Evolutionary conservation across 371 early-diverging fungal genomes (phyloP).

Genomic region (Rhizopus delemar): DNA sequence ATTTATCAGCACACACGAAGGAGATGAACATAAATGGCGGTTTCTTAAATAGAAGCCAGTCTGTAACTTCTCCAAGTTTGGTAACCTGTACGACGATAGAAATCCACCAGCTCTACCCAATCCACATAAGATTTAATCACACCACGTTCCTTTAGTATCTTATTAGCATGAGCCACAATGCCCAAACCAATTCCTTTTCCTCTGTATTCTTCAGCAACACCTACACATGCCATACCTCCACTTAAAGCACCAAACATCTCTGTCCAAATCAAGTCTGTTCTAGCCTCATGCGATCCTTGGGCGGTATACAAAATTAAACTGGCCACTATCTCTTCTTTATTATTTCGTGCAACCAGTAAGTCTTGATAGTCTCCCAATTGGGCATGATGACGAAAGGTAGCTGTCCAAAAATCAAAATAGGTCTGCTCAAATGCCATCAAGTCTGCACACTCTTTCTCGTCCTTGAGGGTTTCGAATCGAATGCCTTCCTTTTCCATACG

Average conservation of each 20-base stretch:
- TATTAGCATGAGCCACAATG: slow-evolving; percentile 44
- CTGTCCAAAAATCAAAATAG: slow-evolving; percentile 45
- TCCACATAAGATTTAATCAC: slow-evolving; percentile 45
- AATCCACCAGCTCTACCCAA: slow-evolving; percentile 52
- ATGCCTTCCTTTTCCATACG: slow-evolving; percentile 41
- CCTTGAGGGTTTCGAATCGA: slow-evolving; percentile 35
- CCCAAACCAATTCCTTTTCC: slow-evolving; percentile 49
- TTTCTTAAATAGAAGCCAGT: background rate
- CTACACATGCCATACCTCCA: slow-evolving; percentile 55
- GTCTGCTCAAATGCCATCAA: slow-evolving; percentile 38
- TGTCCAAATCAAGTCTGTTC: slow-evolving; percentile 24
- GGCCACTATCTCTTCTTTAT: slow-evolving; percentile 34
- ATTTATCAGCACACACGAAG: background rate
- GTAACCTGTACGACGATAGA: slow-evolving; percentile 44
- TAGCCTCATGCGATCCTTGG: slow-evolving; percentile 9
- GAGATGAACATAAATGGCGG: background rate
- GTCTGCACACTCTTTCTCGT: slow-evolving; percentile 24
- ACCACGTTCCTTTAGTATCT: slow-evolving; percentile 35
- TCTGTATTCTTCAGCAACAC: slow-evolving; percentile 41
- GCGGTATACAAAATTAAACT: slow-evolving; percentile 6
- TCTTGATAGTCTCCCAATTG: slow-evolving; percentile 49
- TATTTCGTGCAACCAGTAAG: slow-evolving; percentile 39
- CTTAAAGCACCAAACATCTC: slow-evolving; percentile 36
- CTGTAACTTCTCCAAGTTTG: slow-evolving; percentile 10
- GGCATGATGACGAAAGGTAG: slow-evolving; percentile 47